Evolutionary conservation across 805 yeast species (phyloP), one percentile per base, ranked within the genome.

Genomic region (Hanseniaspora occidentalis): DNA sequence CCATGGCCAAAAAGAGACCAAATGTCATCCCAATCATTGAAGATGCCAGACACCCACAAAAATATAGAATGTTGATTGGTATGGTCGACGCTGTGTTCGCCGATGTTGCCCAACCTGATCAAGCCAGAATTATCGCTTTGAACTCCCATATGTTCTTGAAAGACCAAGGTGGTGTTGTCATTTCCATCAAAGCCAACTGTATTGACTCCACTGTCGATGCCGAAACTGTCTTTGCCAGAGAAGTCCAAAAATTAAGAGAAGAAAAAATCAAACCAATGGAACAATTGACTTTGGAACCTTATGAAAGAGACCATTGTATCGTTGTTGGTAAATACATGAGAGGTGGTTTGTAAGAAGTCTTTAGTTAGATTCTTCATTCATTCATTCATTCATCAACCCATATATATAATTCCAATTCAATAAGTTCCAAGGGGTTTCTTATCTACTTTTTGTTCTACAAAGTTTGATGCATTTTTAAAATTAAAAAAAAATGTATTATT

Each of bases 1-100:
- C 94, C 58, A 92, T 92, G 98, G 98, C 98, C 63, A 92, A 89
- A 79, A 92, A 92, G 94, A 84, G 98, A 77, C 97, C 98, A 50
- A 92, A 92, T 62, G 94, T 92, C 44, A 85, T 92, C 52, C 98
- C 98, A 58, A 92, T 92, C 66, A 88, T 92, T 64, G 98, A 92
- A 70, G 98, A 92, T 71, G 98, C 98, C 49, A 88, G 98, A 75
- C 98, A 92, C 71, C 98, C 98, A 60, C 98, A 92, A 66, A 92
- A 92, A 70, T 92, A 92, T 80, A 81, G 98, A 74, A 92, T 92
- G 98, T 76, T 92, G 57, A 73, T 92, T 49, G 95, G 96, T 58
- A 92, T 92, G 98, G 98, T 92, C 51, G 98, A 92, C 67, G 84
- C 78, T 62, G 97, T 92, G 46, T 92, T 92, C 61, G 98, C 98